Base-by-base conservation (phyloP, 2,329 filamentous ascomycete genomes). In the Cryphonectria naterciae region DNA sequence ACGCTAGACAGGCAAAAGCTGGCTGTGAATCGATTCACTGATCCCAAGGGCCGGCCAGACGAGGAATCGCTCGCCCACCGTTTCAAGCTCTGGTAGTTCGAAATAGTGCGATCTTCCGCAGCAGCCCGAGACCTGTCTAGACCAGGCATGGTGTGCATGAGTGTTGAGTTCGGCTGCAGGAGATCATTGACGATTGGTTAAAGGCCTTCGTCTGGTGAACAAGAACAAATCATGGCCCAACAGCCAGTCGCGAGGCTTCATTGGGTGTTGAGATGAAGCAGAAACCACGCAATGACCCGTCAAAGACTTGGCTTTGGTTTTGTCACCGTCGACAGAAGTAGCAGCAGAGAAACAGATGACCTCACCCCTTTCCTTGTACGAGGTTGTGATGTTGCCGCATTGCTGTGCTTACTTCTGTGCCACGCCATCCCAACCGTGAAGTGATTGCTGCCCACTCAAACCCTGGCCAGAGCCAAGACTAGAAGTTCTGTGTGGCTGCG, bases 251-350 rank as follows among this genome's bases (percentile, higher is more conserved):
- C 68, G 62, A 52, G 66, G 61, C 49, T 52, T 10, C 1, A 32
- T 35, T 25, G 28, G 7, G 17, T 17, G 41, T 68, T 70, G 61
- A 56, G 70, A 70, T 62, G 70, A 72, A 70, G 61, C 25, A 72
- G 61, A 65, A 67, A 70, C 70, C 4, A 58, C 22, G 25, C 25
- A n/a, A 17, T 56, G 69, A 54, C 52, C 58, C 58, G 63, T 39
- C 65, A 61, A 39, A 32, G 65, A 49, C 65, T 46, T 43, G 61
- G 52, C 65, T 4, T 32, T 32, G 32, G 3, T 32, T 32, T 32
- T 32, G 32, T 32, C 13, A 17, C 13, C 8, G 2, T 58, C 15
- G 11, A 56, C 25, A 28, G 10, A 28, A 17, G 52, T 13, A 56
- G 11, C n/a, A 28, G 52, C 54, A 58, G 11, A 58, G 15, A 17